A percentile compares a stretch with the other conserved stretches of the same genome.
Evolutionary conservation across 768 basidiomycete species (phyloP).

Genomic region (Tephrocybe sp.): DNA sequence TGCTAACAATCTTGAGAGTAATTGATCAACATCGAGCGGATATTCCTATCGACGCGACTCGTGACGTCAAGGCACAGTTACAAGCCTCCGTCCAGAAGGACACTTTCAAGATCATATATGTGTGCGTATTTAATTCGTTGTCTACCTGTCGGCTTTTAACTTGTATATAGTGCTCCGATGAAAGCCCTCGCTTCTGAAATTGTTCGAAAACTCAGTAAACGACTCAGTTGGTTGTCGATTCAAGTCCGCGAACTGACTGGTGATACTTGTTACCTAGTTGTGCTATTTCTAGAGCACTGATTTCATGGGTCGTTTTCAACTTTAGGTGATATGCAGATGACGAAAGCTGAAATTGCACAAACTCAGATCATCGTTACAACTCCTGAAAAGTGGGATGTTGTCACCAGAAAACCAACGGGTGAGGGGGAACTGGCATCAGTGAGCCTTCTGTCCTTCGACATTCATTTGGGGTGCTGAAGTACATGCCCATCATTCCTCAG

Average conservation of each 20-base stretch:
- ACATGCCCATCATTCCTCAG: conserved; percentile 34
- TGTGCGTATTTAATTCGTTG: conserved; percentile 44
- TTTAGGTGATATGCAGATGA: conserved; percentile 92
- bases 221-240: conserved; percentile 85
- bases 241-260: conserved; percentile 90
- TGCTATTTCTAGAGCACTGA: neutral
- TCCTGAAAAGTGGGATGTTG: conserved; percentile 99
- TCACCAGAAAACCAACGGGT: conserved; percentile 93
- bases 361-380: conserved; percentile 99
- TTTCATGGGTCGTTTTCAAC: conserved; percentile 16
- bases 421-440: conserved; percentile 97
- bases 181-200: conserved; percentile 97
- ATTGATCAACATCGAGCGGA: conserved; percentile 61
- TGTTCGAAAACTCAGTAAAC: conserved; percentile 86
- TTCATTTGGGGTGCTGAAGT: neutral
- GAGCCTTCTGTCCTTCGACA: conserved; percentile 21
- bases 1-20: conserved; percentile 89
- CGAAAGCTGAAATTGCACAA: conserved; percentile 87
- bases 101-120: conserved; percentile 95
- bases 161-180: conserved; percentile 80
- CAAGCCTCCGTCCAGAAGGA: conserved; percentile 58
- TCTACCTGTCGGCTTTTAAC: neutral
- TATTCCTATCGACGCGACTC: conserved; percentile 9
- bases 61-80: conserved; percentile 25
- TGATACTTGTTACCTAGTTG: conserved; percentile 22